Evolutionary conservation across 495 filamentous ascomycete species (phyloP), one percentile per base, ranked within the genome.

Genomic region (Penicillium lagena): DNA sequence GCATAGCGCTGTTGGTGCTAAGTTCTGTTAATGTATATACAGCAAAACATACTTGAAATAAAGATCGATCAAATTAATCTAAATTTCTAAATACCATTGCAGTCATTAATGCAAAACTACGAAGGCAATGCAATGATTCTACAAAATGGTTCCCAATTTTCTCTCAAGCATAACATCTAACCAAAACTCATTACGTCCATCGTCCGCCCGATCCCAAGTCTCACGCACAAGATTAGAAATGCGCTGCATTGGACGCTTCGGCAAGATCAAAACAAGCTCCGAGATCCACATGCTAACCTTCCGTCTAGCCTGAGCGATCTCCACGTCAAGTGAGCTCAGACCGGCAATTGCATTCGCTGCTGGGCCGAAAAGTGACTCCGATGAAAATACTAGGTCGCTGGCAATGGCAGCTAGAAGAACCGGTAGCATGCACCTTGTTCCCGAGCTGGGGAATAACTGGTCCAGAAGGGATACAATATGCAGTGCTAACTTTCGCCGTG

Each of bases 111-210:
- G 22, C 22, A 22, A 22, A 22, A 22, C 22, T 22, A 22, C 6
- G 6, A 22, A 22, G 22, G 22, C 2, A 22, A 22, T 22, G 22
- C 22, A 22, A 22, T 22, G 22, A 22, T 4, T 22, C 22, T 22
- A 22, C 56, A 59, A 56, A 9, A 59, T 59, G 9, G 56, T 59
- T 42, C 56, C 56, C 35, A 59, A 50, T 29, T 53, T 53, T 12
- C 40, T 37, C 31, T 59, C 56, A 39, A 59, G 35, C 56, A 59
- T 59, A 34, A 53, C 40, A 46, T 59, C 56, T 35, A 59, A 14
- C 56, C 56, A 59, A 35, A 52, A 59, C 29, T 43, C 44, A 2
- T 35, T 38, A 30, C 45, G 12, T 8, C 56, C 56, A 31, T 43
- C 46, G 37, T 59, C 56, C 9, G 56, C 56, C 29, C 44, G 41